phyloP scores from a whole-genome alignment of 78 protist species.

The Isochrysis galbana region DNA sequence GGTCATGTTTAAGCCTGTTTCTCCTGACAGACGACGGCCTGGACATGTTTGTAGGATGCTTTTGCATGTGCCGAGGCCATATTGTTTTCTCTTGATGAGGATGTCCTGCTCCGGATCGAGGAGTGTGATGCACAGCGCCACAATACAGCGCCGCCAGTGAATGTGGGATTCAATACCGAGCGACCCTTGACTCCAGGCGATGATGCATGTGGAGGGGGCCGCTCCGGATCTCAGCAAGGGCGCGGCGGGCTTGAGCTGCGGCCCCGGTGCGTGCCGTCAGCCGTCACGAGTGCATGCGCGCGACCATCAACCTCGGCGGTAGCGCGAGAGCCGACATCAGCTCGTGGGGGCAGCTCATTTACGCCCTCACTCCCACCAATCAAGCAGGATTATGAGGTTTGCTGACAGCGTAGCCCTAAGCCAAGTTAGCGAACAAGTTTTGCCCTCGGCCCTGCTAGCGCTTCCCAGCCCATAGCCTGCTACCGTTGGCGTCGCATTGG shows the following conservation, averaged over 20 bases:
- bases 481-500: neutral
- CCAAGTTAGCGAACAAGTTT: no score
- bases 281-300: neutral
- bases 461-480: no score
- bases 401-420: no score
- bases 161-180: neutral
- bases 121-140: neutral
- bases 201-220: no score
- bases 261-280: neutral
- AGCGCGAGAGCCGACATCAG: neutral
- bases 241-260: neutral
- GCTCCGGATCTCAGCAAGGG: no score
- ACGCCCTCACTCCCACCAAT: neutral
- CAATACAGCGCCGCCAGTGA: no score
- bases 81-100: neutral
- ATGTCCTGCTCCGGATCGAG: neutral
- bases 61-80: neutral
- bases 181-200: neutral
- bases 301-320: neutral
- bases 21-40: neutral
- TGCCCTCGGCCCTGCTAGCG: no score
- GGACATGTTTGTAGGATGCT: no score
- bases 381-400: neutral
- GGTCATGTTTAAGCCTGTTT: no score
- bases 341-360: neutral